A percentile compares a stretch with the other conserved stretches of the same genome.
Evolutionary conservation across 2,329 filamentous ascomycete genomes (phyloP).

Genomic region (Sarocladium oryzae): DNA sequence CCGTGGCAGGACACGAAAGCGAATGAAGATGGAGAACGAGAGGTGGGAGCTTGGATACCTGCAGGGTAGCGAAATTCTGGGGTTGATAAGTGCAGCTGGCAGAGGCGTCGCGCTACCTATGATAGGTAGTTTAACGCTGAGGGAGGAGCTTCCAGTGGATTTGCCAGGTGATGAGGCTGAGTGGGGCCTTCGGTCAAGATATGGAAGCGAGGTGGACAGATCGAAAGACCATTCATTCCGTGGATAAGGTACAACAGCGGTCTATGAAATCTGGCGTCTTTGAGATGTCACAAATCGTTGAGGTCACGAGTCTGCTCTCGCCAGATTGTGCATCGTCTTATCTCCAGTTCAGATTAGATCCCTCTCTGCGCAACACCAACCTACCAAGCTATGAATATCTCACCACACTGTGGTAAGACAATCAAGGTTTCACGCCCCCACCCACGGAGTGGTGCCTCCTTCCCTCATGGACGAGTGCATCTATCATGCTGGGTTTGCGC

Average conservation of each 20-base stretch:
- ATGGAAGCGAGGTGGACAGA: not conserved
- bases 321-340: too few relatives aligned
- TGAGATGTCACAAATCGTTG: not conserved
- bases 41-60: not conserved
- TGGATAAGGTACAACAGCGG: too few relatives aligned
- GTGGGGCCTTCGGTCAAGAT: not conserved
- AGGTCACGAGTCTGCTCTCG: too few relatives aligned
- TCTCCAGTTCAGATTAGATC: too few relatives aligned
- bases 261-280: constrained; percentile 1
- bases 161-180: not conserved
- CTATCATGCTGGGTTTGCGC: not conserved
- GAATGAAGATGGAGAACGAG: not conserved
- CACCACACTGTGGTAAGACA: not conserved
- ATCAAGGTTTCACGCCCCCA: constrained; percentile 5
- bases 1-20: constrained; percentile 1
- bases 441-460: not conserved
- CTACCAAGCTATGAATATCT: not conserved
- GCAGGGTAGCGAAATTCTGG: not conserved
- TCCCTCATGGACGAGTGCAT: too few relatives aligned
- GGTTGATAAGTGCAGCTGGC: not conserved
- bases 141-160: too few relatives aligned
- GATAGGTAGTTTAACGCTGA: too few relatives aligned
- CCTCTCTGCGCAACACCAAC: too few relatives aligned
- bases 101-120: too few relatives aligned
- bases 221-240: not conserved